Evolutionary conservation across 768 basidiomycete species (phyloP).

Genomic region (Gloeostereum incarnatum): DNA sequence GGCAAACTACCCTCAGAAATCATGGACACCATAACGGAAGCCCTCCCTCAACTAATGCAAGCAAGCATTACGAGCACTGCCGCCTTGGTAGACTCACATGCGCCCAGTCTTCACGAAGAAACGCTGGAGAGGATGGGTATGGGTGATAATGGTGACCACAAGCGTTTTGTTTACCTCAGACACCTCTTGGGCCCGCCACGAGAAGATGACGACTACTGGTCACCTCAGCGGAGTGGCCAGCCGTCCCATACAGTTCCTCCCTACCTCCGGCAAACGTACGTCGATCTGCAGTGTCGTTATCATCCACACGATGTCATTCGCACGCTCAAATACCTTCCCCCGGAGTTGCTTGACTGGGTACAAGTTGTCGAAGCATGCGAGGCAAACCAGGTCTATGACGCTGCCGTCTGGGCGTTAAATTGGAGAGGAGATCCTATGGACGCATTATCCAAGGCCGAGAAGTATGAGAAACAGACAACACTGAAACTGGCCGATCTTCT

Average conservation of each 20-base stretch:
- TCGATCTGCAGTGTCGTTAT: constrained; percentile 66
- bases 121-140: constrained; percentile 55
- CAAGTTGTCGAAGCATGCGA: constrained; percentile 59
- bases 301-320: constrained; percentile 55
- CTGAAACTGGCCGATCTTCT: constrained; percentile 31
- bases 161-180: constrained; percentile 70
- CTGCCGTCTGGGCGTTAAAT: constrained; percentile 75
- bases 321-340: constrained; percentile 47
- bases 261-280: constrained; percentile 48
- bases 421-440: constrained; percentile 49
- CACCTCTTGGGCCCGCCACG: constrained; percentile 53
- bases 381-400: constrained; percentile 53
- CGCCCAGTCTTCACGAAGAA: constrained; percentile 54
- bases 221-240: constrained; percentile 12
- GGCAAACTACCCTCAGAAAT: constrained; percentile 49
- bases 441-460: constrained; percentile 61
- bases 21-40: constrained; percentile 37
- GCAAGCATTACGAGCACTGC: constrained; percentile 61
- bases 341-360: constrained; percentile 44
- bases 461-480: constrained; percentile 43
- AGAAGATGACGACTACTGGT: constrained; percentile 30
- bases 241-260: constrained; percentile 39
- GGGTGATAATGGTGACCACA: constrained; percentile 30
- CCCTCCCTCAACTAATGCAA: constrained; percentile 58
- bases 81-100: constrained; percentile 55